A percentile compares a stretch with the other conserved stretches of the same genome.
phyloP scores from a whole-genome alignment of 345 rosid genomes.

The Kernera saxatilis region DNA sequence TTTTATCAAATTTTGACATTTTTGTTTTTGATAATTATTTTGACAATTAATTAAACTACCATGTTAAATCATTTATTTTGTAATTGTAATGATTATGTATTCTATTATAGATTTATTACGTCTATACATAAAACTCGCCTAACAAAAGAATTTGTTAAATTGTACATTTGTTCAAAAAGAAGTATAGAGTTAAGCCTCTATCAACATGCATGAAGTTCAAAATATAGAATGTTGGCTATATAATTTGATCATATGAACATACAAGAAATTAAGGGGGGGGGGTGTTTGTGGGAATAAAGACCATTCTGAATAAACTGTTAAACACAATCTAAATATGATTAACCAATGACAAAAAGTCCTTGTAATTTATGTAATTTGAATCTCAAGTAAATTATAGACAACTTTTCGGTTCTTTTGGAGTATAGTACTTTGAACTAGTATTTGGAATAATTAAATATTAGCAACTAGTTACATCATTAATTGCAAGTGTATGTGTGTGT shows the following conservation, averaged over 20 bases:
- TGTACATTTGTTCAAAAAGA: neutral
- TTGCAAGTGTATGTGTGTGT: neutral
- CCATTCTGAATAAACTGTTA: neutral
- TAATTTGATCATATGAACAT: neutral
- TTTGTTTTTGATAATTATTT: too few relatives aligned
- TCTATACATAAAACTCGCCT: neutral
- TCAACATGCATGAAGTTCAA: neutral
- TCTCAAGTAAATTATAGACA: neutral
- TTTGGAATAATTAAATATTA: neutral
- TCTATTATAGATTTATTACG: neutral
- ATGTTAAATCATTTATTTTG: neutral
- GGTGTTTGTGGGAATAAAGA: too few relatives aligned
- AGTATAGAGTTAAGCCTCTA: neutral
- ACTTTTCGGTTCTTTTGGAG: conserved; percentile 10
- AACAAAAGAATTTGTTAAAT: neutral
- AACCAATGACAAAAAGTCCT: neutral
- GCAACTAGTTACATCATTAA: conserved; percentile 8
- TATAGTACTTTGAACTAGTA: neutral
- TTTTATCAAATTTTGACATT: neutral
- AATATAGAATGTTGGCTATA: neutral
- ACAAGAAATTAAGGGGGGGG: neutral
- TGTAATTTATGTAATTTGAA: neutral
- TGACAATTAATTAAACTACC: neutral
- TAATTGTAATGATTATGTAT: neutral
- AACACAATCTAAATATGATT: neutral